These are phyloP conservation scores for Ustilago cynodontis DNA, from an alignment of 1,284 basidiomycete species.

Conservation along the genomic window DNA sequence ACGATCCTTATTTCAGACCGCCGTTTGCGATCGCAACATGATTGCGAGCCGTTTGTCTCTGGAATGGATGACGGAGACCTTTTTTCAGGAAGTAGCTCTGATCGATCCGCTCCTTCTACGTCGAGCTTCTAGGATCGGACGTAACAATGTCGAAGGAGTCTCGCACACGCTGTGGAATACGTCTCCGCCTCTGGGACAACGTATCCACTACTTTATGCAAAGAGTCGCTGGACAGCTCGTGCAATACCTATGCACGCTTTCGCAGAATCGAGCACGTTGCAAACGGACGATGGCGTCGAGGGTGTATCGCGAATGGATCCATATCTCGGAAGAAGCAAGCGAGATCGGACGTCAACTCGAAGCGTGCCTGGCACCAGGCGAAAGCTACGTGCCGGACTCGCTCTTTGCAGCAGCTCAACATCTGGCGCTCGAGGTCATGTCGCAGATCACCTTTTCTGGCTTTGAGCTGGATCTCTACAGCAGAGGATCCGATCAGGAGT, in stretches of 20 bases:
- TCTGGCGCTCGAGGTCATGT: conserved; percentile 76
- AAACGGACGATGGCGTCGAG: conserved; percentile 45
- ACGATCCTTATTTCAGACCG: conserved; percentile 44
- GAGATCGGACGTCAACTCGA: conserved; percentile 36
- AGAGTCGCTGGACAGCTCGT: conserved; percentile 50
- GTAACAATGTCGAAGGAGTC: conserved; percentile 38
- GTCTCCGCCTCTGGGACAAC: conserved; percentile 35
- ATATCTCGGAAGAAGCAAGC: conserved; percentile 47
- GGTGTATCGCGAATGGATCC: conserved; percentile 49
- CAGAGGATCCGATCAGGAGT: conserved; percentile 59
- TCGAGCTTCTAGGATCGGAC: conserved; percentile 31
- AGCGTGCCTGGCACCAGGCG: conserved; percentile 18
- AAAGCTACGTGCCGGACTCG: conserved; percentile 39
- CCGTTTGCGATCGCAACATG: conserved; percentile 50
- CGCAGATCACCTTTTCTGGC: conserved; percentile 80
- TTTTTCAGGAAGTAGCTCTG: conserved; percentile 46
- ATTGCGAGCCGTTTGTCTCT: conserved; percentile 45
- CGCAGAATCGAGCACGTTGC: conserved; percentile 56
- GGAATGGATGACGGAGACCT: conserved; percentile 45
- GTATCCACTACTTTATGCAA: conserved; percentile 41
- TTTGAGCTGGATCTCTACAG: conserved; percentile 82
- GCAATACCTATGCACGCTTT: conserved; percentile 45
- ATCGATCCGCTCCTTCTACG: conserved; percentile 44
- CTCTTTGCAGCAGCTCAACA: conserved; percentile 73
- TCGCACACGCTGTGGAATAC: conserved; percentile 32